Evolutionary conservation across 495 filamentous ascomycete genomes (phyloP), one percentile per base, ranked within the genome.

Genomic region (Entonaema liquescens): DNA sequence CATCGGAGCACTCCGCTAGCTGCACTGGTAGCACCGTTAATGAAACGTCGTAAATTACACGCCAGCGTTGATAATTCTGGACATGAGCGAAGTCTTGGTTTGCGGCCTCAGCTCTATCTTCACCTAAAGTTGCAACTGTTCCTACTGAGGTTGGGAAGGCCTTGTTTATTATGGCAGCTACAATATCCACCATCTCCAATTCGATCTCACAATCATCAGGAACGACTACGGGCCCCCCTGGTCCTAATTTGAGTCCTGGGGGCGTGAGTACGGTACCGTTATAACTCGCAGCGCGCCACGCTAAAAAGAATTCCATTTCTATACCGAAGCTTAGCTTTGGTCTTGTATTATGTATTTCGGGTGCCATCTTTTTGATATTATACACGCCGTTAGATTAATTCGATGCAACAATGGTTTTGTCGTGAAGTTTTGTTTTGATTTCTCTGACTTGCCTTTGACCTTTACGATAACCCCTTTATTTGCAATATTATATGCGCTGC

Each of bases 231-330:
- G 42, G 42, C 0, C 2, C 19, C 8, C 60, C 50, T 11, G 65
- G 25, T 2, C 47, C 42, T 23, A 17, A 35, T 23, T 57, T 5
- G 19, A 42, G 36, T 5, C 54, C 26, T 11, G 5, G n/a, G 11
- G 56, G 57, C 3, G 9, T 7, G 1, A 33, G 19, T 31, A 38
- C 44, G 11, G 36, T 8, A 7, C 29, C 21, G 12, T 38, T 17
- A n/a, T 6, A 23, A 15, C 11, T 12, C 9, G 49, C 21, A 8
- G 13, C 12, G 47, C 47, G 8, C 23, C 55, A 68, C 5, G 31
- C 42, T n/a, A 67, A 47, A 19, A 38, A 76, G 15, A 73, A 66
- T 35, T 76, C 73, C n/a, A 76, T 12, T 47, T 76, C 74, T 1
- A 76, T 58, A 0, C 74, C 71, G 5, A 76, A 53, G 23, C 67